Conservation (phyloP, 148 eudicot species). For the Silene uniflora region DNA sequence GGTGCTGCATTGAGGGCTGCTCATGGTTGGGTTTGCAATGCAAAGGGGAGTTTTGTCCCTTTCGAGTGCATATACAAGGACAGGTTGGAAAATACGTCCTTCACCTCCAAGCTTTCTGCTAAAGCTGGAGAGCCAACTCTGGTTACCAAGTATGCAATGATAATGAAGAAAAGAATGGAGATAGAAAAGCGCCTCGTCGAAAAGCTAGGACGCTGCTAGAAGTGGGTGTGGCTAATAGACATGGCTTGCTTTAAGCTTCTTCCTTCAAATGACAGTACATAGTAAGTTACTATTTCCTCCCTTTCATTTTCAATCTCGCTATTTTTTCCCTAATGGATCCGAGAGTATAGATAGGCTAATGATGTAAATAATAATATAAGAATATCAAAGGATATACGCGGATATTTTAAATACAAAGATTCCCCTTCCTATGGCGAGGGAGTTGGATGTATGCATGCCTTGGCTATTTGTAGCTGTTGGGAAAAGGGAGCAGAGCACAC, state of each 20-base stretch:
- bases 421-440: background rate
- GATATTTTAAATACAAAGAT: no score
- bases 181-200: slow-evolving; percentile 70
- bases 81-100: slow-evolving; percentile 61
- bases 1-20: slow-evolving; percentile 94
- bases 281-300: background rate
- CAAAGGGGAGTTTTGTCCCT: slow-evolving; percentile 67
- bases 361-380: background rate
- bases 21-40: slow-evolving; percentile 88
- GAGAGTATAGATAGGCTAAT: background rate
- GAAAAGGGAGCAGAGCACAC: no score
- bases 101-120: slow-evolving; percentile 54
- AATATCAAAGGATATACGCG: no score
- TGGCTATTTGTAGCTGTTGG: background rate
- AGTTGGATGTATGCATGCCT: background rate
- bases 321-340: background rate
- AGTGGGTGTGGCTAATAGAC: background rate
- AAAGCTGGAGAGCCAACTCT: slow-evolving; percentile 65
- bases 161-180: slow-evolving; percentile 75
- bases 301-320: background rate
- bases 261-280: background rate
- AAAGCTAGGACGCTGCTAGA: slow-evolving; percentile 56
- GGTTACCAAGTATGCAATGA: slow-evolving; percentile 51
- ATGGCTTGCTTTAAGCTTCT: background rate
- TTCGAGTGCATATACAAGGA: slow-evolving; percentile 55